phyloP scores from a whole-genome alignment of 257 asterid species.

The Solanum sejunctum region DNA sequence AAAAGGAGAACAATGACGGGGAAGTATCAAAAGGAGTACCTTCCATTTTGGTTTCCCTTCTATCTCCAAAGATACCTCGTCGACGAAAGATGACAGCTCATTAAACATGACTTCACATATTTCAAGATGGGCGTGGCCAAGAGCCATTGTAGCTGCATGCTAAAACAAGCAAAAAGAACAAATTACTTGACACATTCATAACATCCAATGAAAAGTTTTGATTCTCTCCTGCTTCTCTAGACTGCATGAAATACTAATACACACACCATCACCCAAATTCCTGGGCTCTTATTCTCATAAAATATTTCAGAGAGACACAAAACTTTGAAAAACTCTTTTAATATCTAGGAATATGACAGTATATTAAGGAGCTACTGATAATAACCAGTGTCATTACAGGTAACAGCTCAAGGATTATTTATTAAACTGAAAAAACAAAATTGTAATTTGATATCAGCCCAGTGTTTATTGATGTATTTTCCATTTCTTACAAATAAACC shows the following conservation, averaged over 20 bases:
- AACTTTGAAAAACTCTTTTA: background rate
- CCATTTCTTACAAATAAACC: background rate
- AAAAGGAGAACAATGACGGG: background rate
- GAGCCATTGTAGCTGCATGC: conserved; percentile 99
- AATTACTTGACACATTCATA: background rate
- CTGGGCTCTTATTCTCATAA: background rate
- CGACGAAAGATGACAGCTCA: conserved; percentile 88
- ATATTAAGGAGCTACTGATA: background rate
- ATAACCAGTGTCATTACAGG: background rate
- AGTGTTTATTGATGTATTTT: background rate
- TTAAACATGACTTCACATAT: conserved; percentile 95
- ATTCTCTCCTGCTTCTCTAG: background rate
- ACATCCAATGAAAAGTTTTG: background rate
- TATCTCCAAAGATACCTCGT: conserved; percentile 83
- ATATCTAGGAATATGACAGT: background rate
- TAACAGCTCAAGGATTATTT: background rate
- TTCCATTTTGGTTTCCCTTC: conserved; percentile 99
- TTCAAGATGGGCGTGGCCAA: conserved; percentile 93
- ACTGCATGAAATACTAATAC: background rate
- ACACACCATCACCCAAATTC: background rate
- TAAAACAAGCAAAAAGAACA: conserved; percentile 14
- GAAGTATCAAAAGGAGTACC: conserved; percentile 28
- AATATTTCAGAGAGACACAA: background rate
- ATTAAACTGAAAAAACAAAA: background rate
- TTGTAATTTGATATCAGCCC: background rate